Percentiles rank a stretch among this genome's conserved stretches.
phyloP scores from a whole-genome alignment of 1,284 basidiomycete genomes.

The Stereum hirsutum region DNA sequence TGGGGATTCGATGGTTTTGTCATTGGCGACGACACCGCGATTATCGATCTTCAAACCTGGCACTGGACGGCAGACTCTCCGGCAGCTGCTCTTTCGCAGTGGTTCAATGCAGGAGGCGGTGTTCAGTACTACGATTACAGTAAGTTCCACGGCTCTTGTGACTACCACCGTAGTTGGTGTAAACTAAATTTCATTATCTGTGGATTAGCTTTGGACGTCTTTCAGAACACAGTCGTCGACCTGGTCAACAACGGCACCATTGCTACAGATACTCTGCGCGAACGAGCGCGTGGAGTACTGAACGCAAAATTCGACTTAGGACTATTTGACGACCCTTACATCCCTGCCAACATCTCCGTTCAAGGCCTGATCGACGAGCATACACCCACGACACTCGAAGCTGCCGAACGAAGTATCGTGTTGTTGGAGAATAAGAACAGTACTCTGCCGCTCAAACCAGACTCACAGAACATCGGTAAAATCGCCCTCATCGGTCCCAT shows the following conservation, averaged over 20 bases:
- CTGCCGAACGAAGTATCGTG: neutral
- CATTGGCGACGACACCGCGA: slow-evolving; percentile 16
- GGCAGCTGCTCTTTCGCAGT: slow-evolving; percentile 19
- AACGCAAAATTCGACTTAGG: slow-evolving; percentile 20
- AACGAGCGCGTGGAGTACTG: slow-evolving; percentile 14
- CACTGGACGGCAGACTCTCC: slow-evolving; percentile 14
- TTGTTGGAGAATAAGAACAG: neutral
- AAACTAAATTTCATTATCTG: too few species aligned
- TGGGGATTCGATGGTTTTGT: slow-evolving; percentile 14
- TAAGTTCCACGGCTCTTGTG: too few species aligned
- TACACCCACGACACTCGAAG: neutral
- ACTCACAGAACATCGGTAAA: neutral
- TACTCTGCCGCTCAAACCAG: neutral
- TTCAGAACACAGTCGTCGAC: slow-evolving; percentile 14
- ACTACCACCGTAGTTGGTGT: too few species aligned
- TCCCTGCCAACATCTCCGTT: slow-evolving; percentile 8
- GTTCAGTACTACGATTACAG: slow-evolving; percentile 20
- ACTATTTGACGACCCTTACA: slow-evolving; percentile 18
- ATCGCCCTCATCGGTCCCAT: slow-evolving; percentile 1
- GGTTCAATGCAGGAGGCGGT: slow-evolving; percentile 21
- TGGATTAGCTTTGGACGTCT: slow-evolving; percentile 14
- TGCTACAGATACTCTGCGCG: slow-evolving; percentile 11
- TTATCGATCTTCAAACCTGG: slow-evolving; percentile 13
- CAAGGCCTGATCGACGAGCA: neutral
- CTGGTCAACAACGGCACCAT: slow-evolving; percentile 15